Percentiles rank a stretch among this genome's conserved stretches.
phyloP scores from a whole-genome alignment of 208 protist genomes.

The Wallacemonas sp. region DNA sequence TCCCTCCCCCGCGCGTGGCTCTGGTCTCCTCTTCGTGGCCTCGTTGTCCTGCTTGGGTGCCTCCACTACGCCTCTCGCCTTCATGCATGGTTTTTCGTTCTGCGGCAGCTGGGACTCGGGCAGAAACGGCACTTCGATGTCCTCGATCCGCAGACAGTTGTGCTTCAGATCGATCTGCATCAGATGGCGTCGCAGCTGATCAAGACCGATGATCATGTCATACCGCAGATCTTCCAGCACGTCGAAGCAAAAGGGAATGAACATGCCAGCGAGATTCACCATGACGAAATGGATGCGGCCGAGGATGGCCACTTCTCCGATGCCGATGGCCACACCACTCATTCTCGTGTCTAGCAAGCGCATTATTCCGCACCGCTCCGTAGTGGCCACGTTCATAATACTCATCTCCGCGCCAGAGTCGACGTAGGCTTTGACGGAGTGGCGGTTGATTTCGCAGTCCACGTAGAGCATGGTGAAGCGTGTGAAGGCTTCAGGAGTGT shows the following conservation, averaged over 20 bases:
- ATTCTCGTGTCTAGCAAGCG: slow-evolving; percentile 90
- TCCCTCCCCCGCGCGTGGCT: neutral
- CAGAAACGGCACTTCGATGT: slow-evolving; percentile 56
- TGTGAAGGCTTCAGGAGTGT: slow-evolving; percentile 94
- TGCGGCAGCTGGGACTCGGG: slow-evolving; percentile 49
- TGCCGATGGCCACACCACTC: slow-evolving; percentile 82
- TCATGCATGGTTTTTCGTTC: slow-evolving; percentile 11
- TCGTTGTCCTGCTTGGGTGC: neutral
- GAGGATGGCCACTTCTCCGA: slow-evolving; percentile 89
- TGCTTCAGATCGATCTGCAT: slow-evolving; percentile 71
- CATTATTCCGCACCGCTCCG: slow-evolving; percentile 85
- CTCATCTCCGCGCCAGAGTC: slow-evolving; percentile 89
- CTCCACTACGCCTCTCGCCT: neutral
- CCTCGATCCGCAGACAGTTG: slow-evolving; percentile 54
- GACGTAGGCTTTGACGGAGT: slow-evolving; percentile 94
- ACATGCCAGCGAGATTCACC: slow-evolving; percentile 73
- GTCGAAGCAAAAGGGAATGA: slow-evolving; percentile 84
- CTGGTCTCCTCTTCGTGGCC: neutral
- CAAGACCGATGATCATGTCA: slow-evolving; percentile 95
- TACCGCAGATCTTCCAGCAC: slow-evolving; percentile 90
- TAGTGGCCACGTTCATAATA: slow-evolving; percentile 81
- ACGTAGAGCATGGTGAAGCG: slow-evolving; percentile 94
- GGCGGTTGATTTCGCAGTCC: slow-evolving; percentile 84
- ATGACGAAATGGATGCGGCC: slow-evolving; percentile 91
- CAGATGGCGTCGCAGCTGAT: slow-evolving; percentile 91